phyloP scores from a whole-genome alignment of 2,329 filamentous ascomycete genomes.

The Cladorrhinum sp. region DNA sequence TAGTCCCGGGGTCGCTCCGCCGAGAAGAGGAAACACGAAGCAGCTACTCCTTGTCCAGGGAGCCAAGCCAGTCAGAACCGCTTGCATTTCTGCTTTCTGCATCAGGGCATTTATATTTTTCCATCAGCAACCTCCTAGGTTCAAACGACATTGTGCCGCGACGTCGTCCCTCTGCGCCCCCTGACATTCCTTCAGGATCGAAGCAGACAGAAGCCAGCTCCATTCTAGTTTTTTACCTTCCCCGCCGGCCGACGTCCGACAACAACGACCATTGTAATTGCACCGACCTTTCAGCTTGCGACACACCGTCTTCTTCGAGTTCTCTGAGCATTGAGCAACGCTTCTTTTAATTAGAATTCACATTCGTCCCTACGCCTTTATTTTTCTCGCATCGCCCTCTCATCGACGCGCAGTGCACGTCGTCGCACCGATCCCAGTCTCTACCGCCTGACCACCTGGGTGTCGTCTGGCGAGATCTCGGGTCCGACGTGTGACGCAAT shows the following conservation, averaged over 20 bases:
- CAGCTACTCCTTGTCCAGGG: neutral
- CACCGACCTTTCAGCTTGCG: neutral
- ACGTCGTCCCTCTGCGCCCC: neutral
- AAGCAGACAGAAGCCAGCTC: neutral
- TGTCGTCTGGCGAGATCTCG: constrained; percentile 7
- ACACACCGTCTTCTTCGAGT: neutral
- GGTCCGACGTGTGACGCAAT: constrained; percentile 16
- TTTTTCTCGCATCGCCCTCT: constrained; percentile 8
- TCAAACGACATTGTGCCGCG: neutral
- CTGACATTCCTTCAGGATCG: constrained; percentile 1
- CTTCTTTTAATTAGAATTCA: neutral
- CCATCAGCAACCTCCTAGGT: neutral
- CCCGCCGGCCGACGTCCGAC: neutral
- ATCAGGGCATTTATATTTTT: neutral
- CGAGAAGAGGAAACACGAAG: neutral
- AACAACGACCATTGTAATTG: neutral
- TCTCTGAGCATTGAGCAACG: neutral
- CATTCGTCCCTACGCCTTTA: neutral
- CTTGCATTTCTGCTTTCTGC: neutral
- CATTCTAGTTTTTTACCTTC: neutral
- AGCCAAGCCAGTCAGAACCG: neutral
- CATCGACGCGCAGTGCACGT: constrained; percentile 21
- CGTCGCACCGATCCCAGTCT: constrained; percentile 17
- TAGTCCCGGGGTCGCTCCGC: neutral
- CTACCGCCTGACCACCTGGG: neutral